Conservation (phyloP, 1,284 basidiomycete species). For the Pyrrhoderma noxium region DNA sequence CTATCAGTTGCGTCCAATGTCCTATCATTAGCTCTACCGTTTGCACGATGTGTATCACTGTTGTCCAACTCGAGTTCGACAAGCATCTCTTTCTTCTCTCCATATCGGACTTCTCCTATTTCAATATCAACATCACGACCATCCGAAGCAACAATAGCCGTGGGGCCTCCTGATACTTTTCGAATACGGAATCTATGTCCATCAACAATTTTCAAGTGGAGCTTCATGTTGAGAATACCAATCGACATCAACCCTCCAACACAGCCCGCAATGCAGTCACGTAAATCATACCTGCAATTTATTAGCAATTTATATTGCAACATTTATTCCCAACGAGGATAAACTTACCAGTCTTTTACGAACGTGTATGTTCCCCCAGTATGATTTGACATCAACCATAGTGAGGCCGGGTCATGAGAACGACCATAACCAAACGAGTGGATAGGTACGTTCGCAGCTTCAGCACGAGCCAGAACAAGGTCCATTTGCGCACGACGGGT, state of each 20-base stretch:
- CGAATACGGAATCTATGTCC: constrained; percentile 79
- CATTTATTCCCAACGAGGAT: not conserved
- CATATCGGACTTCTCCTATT: constrained; percentile 86
- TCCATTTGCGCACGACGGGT: constrained; percentile 98
- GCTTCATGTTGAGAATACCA: constrained; percentile 81
- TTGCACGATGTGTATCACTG: constrained; percentile 41
- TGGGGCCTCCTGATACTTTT: constrained; percentile 82
- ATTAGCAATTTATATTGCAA: not conserved
- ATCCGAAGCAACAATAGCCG: constrained; percentile 75
- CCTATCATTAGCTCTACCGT: constrained; percentile 24
- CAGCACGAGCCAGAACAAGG: constrained; percentile 89
- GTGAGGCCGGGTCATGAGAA: constrained; percentile 92
- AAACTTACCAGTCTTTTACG: constrained; percentile 75
- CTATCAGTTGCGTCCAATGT: constrained; percentile 68
- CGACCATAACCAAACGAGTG: constrained; percentile 96
- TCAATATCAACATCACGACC: constrained; percentile 94
- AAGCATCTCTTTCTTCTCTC: constrained; percentile 90
- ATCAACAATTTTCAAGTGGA: constrained; percentile 86
- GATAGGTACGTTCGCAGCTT: constrained; percentile 92
- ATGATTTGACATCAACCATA: constrained; percentile 98
- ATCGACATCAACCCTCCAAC: constrained; percentile 93
- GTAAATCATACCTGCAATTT: constrained; percentile 61
- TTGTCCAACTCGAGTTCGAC: constrained; percentile 90
- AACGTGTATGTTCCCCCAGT: constrained; percentile 97
- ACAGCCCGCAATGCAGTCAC: constrained; percentile 83